These are phyloP conservation scores for Fusarium sp. DNA, from an alignment of 2,329 filamentous ascomycete genomes.

Conservation along the genomic window DNA sequence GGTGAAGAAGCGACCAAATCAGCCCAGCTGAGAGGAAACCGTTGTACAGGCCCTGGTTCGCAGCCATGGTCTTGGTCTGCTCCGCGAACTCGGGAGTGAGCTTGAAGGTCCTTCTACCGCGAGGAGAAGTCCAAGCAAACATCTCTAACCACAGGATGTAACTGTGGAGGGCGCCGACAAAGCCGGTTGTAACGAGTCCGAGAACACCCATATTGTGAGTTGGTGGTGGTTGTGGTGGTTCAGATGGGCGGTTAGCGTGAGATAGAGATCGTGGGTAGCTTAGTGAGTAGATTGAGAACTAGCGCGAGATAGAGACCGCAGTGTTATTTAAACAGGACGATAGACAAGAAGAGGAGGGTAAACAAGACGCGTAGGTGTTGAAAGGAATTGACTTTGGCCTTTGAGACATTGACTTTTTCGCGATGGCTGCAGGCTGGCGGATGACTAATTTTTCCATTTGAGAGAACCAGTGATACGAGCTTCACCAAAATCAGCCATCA, in stretches of 20 bases:
- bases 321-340: not conserved
- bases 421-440: not conserved
- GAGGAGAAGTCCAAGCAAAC: slow-evolving; percentile 61
- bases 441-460: slow-evolving; percentile 6
- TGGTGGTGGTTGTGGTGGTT: slow-evolving; percentile 40
- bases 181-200: slow-evolving; percentile 50
- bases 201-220: slow-evolving; percentile 49
- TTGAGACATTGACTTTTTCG: not conserved
- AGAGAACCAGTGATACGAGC: not conserved
- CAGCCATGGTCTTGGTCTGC: slow-evolving; percentile 57
- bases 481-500: not conserved
- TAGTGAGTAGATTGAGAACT: not conserved
- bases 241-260: not conserved
- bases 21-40: slow-evolving; percentile 63
- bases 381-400: not conserved
- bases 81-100: slow-evolving; percentile 58
- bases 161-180: slow-evolving; percentile 56
- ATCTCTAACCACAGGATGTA: slow-evolving; percentile 63
- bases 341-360: not conserved
- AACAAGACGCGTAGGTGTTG: not conserved
- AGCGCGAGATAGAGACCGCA: not conserved
- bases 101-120: slow-evolving; percentile 58
- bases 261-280: not conserved
- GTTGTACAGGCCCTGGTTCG: slow-evolving; percentile 65
- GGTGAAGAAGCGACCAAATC: slow-evolving; percentile 60